Percentiles rank a stretch among this genome's conserved stretches.
Conservation (phyloP, 345 rosid genomes). For the Turritis glabra region DNA sequence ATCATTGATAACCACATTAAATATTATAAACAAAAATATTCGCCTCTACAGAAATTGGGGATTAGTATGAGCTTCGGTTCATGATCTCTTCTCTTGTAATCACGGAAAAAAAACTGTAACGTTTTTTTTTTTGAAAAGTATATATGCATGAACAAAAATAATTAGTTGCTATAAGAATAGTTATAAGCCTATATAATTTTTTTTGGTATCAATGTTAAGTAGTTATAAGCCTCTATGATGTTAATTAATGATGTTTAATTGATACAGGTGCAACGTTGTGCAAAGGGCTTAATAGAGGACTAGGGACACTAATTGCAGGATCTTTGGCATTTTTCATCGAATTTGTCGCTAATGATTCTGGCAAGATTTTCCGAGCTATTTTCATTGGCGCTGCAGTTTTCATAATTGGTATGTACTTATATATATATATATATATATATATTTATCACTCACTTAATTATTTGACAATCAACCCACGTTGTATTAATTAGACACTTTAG, state of each 20-base stretch:
- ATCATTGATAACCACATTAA: too few species aligned
- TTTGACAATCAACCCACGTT: background rate
- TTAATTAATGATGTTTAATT: constrained; percentile 6
- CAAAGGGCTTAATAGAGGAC: constrained; percentile 82
- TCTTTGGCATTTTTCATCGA: constrained; percentile 66
- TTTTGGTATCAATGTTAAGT: too few species aligned
- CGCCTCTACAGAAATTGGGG: too few species aligned
- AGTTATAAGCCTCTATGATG: too few species aligned
- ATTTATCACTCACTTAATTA: background rate
- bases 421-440: background rate
- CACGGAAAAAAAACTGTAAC: too few species aligned
- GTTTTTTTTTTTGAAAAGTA: too few species aligned
- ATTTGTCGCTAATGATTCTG: constrained; percentile 51
- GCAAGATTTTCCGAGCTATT: constrained; percentile 56
- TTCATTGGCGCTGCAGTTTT: constrained; percentile 73
- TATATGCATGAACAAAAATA: too few species aligned
- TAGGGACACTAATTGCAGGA: constrained; percentile 73
- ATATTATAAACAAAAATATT: too few species aligned
- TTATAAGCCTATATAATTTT: too few species aligned
- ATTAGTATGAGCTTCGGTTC: too few species aligned
- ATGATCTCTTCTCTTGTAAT: too few species aligned
- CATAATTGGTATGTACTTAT: constrained; percentile 51
- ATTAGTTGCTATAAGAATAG: too few species aligned
- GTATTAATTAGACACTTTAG: background rate
- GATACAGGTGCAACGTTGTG: constrained; percentile 70